Conservation (phyloP, 2,329 filamentous ascomycete species). For the Clonostachys rhizophaga region DNA sequence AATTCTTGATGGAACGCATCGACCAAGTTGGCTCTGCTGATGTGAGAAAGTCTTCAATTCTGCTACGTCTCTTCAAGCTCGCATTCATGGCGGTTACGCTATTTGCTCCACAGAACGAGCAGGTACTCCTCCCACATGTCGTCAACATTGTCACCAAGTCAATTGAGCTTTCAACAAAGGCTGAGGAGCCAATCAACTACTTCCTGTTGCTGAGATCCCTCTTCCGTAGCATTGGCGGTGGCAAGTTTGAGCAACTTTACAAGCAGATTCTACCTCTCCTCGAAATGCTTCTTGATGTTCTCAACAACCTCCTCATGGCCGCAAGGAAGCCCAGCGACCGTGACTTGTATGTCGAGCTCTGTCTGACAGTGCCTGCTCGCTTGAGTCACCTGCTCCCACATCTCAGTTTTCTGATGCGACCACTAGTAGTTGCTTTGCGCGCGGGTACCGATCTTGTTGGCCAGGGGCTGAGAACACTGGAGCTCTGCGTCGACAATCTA, state of each 20-base stretch:
- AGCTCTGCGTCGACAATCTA: conserved; percentile 96
- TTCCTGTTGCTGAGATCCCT: conserved; percentile 88
- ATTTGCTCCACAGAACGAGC: conserved; percentile 91
- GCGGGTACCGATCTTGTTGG: conserved; percentile 92
- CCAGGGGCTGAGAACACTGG: conserved; percentile 86
- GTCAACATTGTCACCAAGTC: conserved; percentile 97
- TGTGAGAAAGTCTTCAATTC: conserved; percentile 85
- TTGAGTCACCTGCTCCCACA: conserved; percentile 94
- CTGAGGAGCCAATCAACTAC: conserved; percentile 98
- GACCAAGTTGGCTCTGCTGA: conserved; percentile 91
- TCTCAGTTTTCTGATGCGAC: conserved; percentile 93
- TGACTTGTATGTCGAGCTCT: conserved; percentile 95
- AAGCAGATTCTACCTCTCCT: conserved; percentile 95
- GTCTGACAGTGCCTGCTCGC: conserved; percentile 89
- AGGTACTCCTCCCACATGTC: conserved; percentile 90
- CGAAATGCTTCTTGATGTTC: conserved; percentile 95
- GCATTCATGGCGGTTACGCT: conserved; percentile 99
- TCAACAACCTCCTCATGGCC: conserved; percentile 90
- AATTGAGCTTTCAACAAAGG: conserved; percentile 91
- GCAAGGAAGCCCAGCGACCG: conserved; percentile 86
- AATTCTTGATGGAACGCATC: conserved; percentile 95
- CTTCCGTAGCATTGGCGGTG: conserved; percentile 94
- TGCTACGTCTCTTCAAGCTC: conserved; percentile 92
- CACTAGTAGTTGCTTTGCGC: conserved; percentile 89
- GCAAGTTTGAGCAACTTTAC: conserved; percentile 95